A percentile compares a stretch with the other conserved stretches of the same genome.
Conservation (phyloP, 2,329 filamentous ascomycete species). For the Alternaria novae-zelandiae region DNA sequence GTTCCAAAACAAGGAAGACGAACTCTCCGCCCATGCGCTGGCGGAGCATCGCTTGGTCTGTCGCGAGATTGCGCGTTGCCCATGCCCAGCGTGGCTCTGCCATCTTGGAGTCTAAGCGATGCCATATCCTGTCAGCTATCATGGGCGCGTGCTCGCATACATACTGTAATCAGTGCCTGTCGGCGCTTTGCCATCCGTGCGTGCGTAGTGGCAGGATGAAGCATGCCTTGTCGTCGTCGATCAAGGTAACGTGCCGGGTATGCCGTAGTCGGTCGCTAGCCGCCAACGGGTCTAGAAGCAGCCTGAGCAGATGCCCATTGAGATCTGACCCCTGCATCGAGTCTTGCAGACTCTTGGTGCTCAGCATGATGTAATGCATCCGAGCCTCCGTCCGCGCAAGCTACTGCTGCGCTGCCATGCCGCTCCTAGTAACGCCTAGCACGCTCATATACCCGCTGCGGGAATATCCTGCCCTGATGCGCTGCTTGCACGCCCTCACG, state of each 20-base stretch:
- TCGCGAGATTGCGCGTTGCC: constrained; percentile 2
- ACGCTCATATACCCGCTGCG: constrained; percentile 4
- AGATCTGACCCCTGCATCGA: constrained; percentile 24
- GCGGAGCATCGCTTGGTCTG: background rate
- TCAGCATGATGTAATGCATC: constrained; percentile 38
- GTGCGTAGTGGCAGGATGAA: constrained; percentile 2
- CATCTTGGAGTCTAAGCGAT: background rate
- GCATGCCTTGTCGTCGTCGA: constrained; percentile 19
- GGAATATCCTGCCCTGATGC: constrained; percentile 13
- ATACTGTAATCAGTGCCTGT: constrained; percentile 3
- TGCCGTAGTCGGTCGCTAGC: constrained; percentile 34
- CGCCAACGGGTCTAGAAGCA: constrained; percentile 23
- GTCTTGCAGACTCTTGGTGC: constrained; percentile 15
- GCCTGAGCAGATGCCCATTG: constrained; percentile 21
- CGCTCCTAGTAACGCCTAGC: background rate
- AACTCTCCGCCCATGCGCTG: background rate
- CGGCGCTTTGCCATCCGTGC: constrained; percentile 4
- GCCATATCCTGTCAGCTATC: background rate
- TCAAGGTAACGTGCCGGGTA: constrained; percentile 31
- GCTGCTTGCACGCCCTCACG: constrained; percentile 1
- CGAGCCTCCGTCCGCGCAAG: constrained; percentile 20
- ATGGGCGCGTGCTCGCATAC: constrained; percentile 3
- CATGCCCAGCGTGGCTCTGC: constrained; percentile 1
- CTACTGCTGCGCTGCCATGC: background rate
- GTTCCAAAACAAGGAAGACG: background rate